Conservation (phyloP, 768 basidiomycete genomes). For the Jaapia argillacea region DNA sequence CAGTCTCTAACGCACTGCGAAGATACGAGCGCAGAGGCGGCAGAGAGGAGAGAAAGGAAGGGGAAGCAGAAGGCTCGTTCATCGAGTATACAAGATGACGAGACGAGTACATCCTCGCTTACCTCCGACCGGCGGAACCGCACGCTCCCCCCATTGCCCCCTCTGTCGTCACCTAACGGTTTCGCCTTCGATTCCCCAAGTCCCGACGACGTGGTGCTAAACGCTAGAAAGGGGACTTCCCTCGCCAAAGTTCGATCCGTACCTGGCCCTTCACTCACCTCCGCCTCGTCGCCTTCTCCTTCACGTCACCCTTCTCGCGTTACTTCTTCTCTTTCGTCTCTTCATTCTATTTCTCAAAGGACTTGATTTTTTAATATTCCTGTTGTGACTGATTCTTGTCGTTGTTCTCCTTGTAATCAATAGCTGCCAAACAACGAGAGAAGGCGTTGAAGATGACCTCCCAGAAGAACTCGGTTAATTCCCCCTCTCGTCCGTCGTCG, state of each 20-base stretch:
- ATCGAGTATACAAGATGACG: conserved; percentile 7
- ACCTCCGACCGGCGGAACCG: conserved; percentile 8
- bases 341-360: conserved; percentile 7
- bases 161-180: conserved; percentile 21
- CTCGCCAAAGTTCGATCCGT: conserved; percentile 30
- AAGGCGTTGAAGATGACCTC: conserved; percentile 50
- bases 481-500: conserved; percentile 24
- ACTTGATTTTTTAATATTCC: conserved; percentile 19
- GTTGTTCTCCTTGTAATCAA: conserved; percentile 8
- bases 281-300: conserved; percentile 6
- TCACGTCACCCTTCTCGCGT: conserved; percentile 2
- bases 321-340: conserved; percentile 4
- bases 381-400: conserved; percentile 15
- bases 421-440: conserved; percentile 76
- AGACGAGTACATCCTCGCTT: neutral
- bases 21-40: conserved; percentile 7
- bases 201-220: conserved; percentile 83
- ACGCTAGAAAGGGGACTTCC: conserved; percentile 69
- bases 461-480: conserved; percentile 31
- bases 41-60: conserved; percentile 5
- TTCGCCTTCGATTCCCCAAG: conserved; percentile 80
- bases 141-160: conserved; percentile 24
- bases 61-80: conserved; percentile 11
- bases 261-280: conserved; percentile 4
- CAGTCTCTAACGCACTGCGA: conserved; percentile 29